phyloP scores from a whole-genome alignment of 176 grass and related monocot genomes.

The Zea luxurians region DNA sequence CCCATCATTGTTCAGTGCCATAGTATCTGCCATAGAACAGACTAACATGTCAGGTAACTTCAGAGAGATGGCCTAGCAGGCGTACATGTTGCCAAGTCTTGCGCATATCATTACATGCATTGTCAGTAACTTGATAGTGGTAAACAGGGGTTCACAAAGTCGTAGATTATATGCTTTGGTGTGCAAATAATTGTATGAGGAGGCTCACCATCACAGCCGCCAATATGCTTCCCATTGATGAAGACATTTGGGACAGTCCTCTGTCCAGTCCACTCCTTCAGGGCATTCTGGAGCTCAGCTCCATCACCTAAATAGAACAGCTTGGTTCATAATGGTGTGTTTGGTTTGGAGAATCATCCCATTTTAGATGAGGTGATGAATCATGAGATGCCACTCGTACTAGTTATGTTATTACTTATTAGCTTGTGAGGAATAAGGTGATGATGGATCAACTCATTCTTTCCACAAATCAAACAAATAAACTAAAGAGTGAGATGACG shows the following conservation, averaged over 20 bases:
- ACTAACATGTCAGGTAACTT: slow-evolving; percentile 33
- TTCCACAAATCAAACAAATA: too few relatives aligned
- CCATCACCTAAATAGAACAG: slow-evolving; percentile 65
- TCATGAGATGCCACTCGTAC: too few relatives aligned
- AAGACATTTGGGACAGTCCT: slow-evolving; percentile 85
- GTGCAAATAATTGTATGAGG: background rate
- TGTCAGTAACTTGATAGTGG: background rate
- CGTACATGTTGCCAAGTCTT: background rate
- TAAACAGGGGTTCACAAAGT: background rate
- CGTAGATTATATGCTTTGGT: background rate
- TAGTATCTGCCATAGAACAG: slow-evolving; percentile 34
- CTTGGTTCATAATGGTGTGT: background rate
- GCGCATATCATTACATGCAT: background rate
- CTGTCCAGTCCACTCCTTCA: slow-evolving; percentile 79
- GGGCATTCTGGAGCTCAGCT: slow-evolving; percentile 58
- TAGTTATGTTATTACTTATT: too few relatives aligned
- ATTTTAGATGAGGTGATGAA: too few relatives aligned
- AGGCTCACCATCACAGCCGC: slow-evolving; percentile 62
- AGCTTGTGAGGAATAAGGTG: too few relatives aligned
- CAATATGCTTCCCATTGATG: slow-evolving; percentile 77
- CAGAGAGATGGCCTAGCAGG: background rate
- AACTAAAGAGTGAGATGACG: too few relatives aligned
- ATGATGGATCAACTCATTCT: too few relatives aligned
- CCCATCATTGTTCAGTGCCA: slow-evolving; percentile 50
- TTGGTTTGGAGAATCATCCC: too few relatives aligned